phyloP scores from a whole-genome alignment of 768 basidiomycete genomes.

The Pulveroboletus sp. region DNA sequence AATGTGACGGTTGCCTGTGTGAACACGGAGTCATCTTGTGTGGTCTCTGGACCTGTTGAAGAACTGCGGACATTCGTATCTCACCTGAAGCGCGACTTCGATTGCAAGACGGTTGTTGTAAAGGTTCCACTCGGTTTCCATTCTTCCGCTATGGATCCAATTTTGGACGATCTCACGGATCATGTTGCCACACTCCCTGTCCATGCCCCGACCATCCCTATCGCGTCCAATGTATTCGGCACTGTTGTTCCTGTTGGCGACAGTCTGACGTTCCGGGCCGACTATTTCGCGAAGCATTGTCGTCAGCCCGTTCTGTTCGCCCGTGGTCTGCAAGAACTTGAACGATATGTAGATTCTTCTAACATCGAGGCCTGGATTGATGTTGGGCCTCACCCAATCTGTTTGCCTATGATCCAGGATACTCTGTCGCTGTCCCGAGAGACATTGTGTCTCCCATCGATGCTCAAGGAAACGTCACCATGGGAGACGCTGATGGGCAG shows the following conservation, averaged over 20 bases:
- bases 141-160: constrained; percentile 57
- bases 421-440: constrained; percentile 28
- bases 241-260: constrained; percentile 52
- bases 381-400: constrained; percentile 58
- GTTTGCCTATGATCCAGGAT: constrained; percentile 53
- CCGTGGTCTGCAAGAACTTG: constrained; percentile 43
- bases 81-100: constrained; percentile 34
- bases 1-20: constrained; percentile 54
- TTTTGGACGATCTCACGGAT: constrained; percentile 45
- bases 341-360: constrained; percentile 24
- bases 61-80: constrained; percentile 41
- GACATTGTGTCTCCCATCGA: constrained; percentile 43
- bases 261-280: constrained; percentile 39
- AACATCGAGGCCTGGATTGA: constrained; percentile 55
- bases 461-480: constrained; percentile 42
- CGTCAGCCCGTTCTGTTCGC: constrained; percentile 52
- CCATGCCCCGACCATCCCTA: constrained; percentile 49
- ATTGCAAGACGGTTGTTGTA: constrained; percentile 43
- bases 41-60: constrained; percentile 52
- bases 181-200: constrained; percentile 38
- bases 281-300: constrained; percentile 60
- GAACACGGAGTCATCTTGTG: constrained; percentile 55
- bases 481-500: constrained; percentile 44
- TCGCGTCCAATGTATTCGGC: constrained; percentile 62
- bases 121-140: constrained; percentile 63